phyloP scores from a whole-genome alignment of 805 yeast species.

The Suhomyces sp. region DNA sequence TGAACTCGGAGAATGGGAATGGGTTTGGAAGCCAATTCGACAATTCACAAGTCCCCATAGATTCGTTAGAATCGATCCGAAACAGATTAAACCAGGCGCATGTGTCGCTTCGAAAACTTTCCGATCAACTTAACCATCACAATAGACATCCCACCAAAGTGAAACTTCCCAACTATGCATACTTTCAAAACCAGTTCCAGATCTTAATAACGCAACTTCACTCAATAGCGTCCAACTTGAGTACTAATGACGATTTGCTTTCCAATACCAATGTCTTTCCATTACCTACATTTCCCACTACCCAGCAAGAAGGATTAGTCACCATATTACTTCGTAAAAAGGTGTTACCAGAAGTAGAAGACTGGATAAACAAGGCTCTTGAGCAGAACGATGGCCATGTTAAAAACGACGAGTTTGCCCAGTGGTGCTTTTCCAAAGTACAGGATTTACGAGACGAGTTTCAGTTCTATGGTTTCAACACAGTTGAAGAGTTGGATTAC shows the following conservation, averaged over 20 bases:
- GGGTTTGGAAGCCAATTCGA: neutral
- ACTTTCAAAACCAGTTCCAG: constrained; percentile 79
- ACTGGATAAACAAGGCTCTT: constrained; percentile 59
- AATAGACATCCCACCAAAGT: constrained; percentile 35
- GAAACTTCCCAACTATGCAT: constrained; percentile 49
- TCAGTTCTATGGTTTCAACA: constrained; percentile 60
- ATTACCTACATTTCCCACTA: constrained; percentile 76
- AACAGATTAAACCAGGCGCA: constrained; percentile 43
- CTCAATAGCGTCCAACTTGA: constrained; percentile 69
- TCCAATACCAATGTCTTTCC: constrained; percentile 78
- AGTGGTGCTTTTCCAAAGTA: constrained; percentile 61
- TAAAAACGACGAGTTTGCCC: constrained; percentile 54
- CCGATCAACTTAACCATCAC: constrained; percentile 36
- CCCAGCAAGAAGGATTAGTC: constrained; percentile 76
- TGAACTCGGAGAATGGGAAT: neutral
- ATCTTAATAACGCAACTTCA: constrained; percentile 79
- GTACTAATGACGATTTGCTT: constrained; percentile 56
- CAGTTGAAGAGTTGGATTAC: constrained; percentile 45
- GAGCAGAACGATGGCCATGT: constrained; percentile 10
- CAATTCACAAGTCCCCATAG: constrained; percentile 28
- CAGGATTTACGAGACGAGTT: constrained; percentile 53
- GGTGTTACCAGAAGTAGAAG: constrained; percentile 84
- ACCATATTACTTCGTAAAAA: constrained; percentile 86
- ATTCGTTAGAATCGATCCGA: constrained; percentile 39
- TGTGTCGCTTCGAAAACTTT: constrained; percentile 36